Percentiles rank a stretch among this genome's conserved stretches.
phyloP scores from a whole-genome alignment of 345 rosid species.

The Boechera divaricarpa region DNA sequence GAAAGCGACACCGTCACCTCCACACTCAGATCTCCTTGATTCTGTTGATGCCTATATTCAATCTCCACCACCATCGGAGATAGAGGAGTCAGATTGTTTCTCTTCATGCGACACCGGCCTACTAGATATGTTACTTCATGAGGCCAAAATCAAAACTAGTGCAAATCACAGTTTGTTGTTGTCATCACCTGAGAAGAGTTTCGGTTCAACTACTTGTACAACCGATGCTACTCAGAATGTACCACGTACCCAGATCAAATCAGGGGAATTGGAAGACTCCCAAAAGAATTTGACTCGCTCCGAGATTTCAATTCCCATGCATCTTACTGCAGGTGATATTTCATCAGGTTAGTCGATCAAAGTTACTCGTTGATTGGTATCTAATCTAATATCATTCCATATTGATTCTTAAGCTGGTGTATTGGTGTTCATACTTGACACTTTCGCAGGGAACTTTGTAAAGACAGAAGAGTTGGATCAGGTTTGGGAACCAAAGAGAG shows the following conservation, averaged over 20 bases:
- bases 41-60: constrained; percentile 79
- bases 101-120: constrained; percentile 85
- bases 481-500: constrained; percentile 40
- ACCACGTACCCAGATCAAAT: constrained; percentile 51
- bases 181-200: constrained; percentile 64
- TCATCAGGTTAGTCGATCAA: constrained; percentile 67
- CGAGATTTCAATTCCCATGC: constrained; percentile 64
- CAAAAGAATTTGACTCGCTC: constrained; percentile 67
- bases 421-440: constrained; percentile 20
- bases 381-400: constrained; percentile 17
- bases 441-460: constrained; percentile 32
- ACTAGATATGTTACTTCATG: constrained; percentile 86
- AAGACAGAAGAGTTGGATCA: constrained; percentile 40
- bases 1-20: constrained; percentile 66
- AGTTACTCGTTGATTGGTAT: constrained; percentile 19
- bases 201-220: constrained; percentile 59
- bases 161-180: constrained; percentile 63
- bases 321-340: constrained; percentile 61
- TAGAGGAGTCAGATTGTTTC: constrained; percentile 57
- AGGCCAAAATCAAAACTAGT: constrained; percentile 71
- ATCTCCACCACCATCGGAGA: constrained; percentile 71
- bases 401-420: constrained; percentile 22
- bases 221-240: constrained; percentile 23
- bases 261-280: constrained; percentile 64
- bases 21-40: constrained; percentile 63